A percentile compares a stretch with the other conserved stretches of the same genome.
These are phyloP conservation scores for Colletotrichum sp. DNA, from an alignment of 2,329 filamentous ascomycete species.

Conservation along the genomic window DNA sequence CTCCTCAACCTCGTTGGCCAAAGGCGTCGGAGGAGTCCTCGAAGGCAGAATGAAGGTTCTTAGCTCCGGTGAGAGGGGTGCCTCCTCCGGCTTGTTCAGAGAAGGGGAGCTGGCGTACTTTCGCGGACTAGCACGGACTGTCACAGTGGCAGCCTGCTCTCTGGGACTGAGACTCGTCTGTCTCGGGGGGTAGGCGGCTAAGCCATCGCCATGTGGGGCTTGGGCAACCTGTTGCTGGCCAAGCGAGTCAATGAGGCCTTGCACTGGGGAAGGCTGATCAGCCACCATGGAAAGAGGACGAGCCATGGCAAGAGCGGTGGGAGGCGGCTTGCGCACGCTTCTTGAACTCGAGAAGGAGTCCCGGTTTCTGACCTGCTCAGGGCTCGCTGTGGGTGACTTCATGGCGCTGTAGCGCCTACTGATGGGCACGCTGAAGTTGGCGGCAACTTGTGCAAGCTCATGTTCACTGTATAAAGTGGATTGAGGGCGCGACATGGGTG, in stretches of 20 bases:
- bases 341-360: conserved; percentile 26
- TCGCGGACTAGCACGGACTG: conserved; percentile 26
- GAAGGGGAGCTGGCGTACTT: conserved; percentile 34
- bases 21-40: conserved; percentile 18
- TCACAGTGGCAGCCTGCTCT: conserved; percentile 7
- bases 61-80: conserved; percentile 20
- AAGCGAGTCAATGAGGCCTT: background rate
- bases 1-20: conserved; percentile 21
- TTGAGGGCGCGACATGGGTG: conserved; percentile 26
- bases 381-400: conserved; percentile 28
- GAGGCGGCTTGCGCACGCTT: conserved; percentile 40
- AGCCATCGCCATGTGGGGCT: background rate
- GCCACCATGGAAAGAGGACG: conserved; percentile 59
- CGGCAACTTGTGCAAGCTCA: conserved; percentile 30
- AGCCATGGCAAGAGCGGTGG: conserved; percentile 51
- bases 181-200: conserved; percentile 16
- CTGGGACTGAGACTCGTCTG: conserved; percentile 13
- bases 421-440: conserved; percentile 59
- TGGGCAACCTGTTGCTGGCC: background rate
- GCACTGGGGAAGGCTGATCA: conserved; percentile 54
- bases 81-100: conserved; percentile 29
- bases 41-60: conserved; percentile 18
- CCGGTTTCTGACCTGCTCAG: conserved; percentile 22
- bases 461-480: conserved; percentile 29
- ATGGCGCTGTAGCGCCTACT: conserved; percentile 49